phyloP scores from a whole-genome alignment of 139 green algal species.

The Edaphochlamys debaryana region DNA sequence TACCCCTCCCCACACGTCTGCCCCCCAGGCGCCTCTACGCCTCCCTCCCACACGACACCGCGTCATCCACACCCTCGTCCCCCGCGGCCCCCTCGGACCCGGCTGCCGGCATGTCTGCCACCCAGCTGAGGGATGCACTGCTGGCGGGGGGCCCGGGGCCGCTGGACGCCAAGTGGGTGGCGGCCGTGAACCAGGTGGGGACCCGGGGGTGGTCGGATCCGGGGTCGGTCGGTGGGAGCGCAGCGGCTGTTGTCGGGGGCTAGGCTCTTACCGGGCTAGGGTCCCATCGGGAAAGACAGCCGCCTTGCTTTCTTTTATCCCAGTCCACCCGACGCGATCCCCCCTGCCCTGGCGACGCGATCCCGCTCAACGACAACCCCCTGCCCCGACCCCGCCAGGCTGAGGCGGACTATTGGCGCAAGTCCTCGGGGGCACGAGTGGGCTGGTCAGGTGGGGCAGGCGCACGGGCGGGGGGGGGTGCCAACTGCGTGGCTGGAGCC shows the following conservation, averaged over 20 bases:
- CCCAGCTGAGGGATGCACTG: constrained; percentile 88
- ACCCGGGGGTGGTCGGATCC: constrained; percentile 30
- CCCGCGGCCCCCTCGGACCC: background rate
- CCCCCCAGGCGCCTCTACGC: constrained; percentile 24
- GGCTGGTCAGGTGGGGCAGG: too few relatives aligned
- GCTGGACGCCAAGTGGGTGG: constrained; percentile 69
- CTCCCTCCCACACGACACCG: background rate
- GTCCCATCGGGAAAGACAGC: too few relatives aligned
- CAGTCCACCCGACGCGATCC: too few relatives aligned
- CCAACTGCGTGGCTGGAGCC: too few relatives aligned
- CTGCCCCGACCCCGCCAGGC: too few relatives aligned
- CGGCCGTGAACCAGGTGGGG: constrained; percentile 86
- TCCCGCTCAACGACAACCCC: too few relatives aligned
- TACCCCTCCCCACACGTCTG: too few relatives aligned
- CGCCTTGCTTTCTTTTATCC: too few relatives aligned
- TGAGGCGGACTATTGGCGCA: constrained; percentile 91
- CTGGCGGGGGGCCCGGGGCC: constrained; percentile 76
- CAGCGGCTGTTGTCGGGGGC: too few relatives aligned
- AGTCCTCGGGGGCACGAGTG: constrained; percentile 61
- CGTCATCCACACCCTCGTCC: background rate
- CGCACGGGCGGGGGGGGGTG: too few relatives aligned
- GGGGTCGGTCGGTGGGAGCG: background rate
- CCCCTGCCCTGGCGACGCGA: too few relatives aligned
- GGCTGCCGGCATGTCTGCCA: constrained; percentile 48
- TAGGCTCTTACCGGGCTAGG: too few relatives aligned